These are phyloP conservation scores for Termitomyces sp. DNA, from an alignment of 1,284 basidiomycete species.

Conservation along the genomic window DNA sequence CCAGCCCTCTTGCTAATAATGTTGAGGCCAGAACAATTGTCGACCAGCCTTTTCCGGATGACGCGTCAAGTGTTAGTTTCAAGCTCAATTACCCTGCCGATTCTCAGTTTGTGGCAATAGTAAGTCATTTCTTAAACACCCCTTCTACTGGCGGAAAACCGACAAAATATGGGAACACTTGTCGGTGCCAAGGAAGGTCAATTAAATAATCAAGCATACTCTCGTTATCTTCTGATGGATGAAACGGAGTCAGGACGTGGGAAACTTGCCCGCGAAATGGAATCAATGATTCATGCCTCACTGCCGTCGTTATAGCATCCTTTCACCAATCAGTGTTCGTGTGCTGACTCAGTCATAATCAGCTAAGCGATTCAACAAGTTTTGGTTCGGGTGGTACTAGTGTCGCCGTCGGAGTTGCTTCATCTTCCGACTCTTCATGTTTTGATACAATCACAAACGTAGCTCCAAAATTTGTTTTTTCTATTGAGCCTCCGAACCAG, in stretches of 20 bases:
- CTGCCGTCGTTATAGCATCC: neutral
- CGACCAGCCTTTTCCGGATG: constrained; percentile 44
- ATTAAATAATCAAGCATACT: neutral
- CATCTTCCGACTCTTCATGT: constrained; percentile 55
- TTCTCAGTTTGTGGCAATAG: constrained; percentile 71
- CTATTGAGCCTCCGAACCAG: constrained; percentile 52
- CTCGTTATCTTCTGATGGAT: neutral
- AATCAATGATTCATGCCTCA: neutral
- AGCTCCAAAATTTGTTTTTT: constrained; percentile 53
- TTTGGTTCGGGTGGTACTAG: constrained; percentile 76
- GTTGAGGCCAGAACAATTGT: constrained; percentile 63
- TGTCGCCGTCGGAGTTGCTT: constrained; percentile 48
- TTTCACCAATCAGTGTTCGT: neutral
- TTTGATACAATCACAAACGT: constrained; percentile 46
- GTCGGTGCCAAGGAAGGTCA: neutral
- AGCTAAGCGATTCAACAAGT: constrained; percentile 67
- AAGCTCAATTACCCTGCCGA: constrained; percentile 59
- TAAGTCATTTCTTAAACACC: constrained; percentile 33
- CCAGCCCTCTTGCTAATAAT: constrained; percentile 52
- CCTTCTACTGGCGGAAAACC: neutral
- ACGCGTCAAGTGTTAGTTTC: constrained; percentile 42
- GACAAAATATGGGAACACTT: neutral
- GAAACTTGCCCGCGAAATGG: neutral
- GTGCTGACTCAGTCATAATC: constrained; percentile 9
- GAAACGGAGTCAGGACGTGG: neutral